A percentile compares a stretch with the other conserved stretches of the same genome.
phyloP scores from a whole-genome alignment of 2,329 filamentous ascomycete species.

The Bipolaris victoriae region DNA sequence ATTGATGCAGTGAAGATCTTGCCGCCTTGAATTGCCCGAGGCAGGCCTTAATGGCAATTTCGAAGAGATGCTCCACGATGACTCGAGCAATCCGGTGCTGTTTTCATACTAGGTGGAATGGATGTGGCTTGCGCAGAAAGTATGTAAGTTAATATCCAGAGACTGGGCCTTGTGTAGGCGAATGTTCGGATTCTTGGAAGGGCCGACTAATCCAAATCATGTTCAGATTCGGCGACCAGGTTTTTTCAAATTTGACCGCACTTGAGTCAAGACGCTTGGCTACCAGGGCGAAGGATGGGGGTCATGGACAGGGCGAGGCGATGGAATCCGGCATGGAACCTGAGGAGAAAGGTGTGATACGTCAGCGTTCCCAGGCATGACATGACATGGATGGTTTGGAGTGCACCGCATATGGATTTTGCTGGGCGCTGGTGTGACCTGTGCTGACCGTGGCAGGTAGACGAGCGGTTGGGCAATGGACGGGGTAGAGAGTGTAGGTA shows the following conservation, averaged over 20 bases:
- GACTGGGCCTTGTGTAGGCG: conserved; percentile 11
- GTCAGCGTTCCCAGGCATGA: background rate
- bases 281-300: background rate
- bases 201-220: conserved; percentile 26
- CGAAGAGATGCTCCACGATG: background rate
- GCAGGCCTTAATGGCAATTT: background rate
- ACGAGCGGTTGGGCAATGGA: background rate
- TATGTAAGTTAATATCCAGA: conserved; percentile 33
- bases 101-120: background rate
- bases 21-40: background rate
- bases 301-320: background rate
- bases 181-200: conserved; percentile 14
- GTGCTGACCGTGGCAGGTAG: conserved; percentile 6
- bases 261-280: background rate
- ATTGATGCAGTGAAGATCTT: conserved; percentile 19
- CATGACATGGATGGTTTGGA: background rate
- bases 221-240: conserved; percentile 10
- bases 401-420: background rate
- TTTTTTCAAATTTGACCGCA: conserved; percentile 11
- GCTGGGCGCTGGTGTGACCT: conserved; percentile 9
- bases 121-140: conserved; percentile 17
- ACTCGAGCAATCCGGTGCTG: background rate
- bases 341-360: background rate
- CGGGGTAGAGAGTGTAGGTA: background rate
- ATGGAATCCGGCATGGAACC: background rate